Base-by-base conservation (phyloP, 139 green algal genomes). In the Haematococcus lacustris region DNA sequence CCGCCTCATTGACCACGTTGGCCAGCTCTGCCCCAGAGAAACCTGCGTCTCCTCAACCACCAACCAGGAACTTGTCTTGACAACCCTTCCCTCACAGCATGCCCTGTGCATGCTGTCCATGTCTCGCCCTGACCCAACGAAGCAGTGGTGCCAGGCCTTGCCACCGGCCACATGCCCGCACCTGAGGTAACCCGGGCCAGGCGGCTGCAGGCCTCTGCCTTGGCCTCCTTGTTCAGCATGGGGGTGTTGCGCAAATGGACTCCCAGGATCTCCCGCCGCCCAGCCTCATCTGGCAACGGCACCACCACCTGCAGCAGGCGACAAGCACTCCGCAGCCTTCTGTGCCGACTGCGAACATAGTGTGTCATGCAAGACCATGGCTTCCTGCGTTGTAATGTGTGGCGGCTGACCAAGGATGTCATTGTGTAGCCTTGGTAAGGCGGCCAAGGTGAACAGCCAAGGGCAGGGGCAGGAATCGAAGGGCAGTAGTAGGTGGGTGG, bases 1-100 rank as follows among this genome's bases (percentile, higher is more conserved):
- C 82, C 2, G 87, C 92, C 82, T 98, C 93, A 68, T 98, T 97
- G 43, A 96, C 88, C 74, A 97, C 85, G 73, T 98, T 98, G 25
- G 89, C 86, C 73, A 98, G 85, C 80, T 98, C 92, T n/a, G 94
- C 94, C 41, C 94, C 94, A 53, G 38, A 70, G 38, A 70, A 70
- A 35, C 64, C 37, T 70, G 38, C 38, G 53, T 32, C 23, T n/a
- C n/a, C n/a, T n/a, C n/a, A n/a, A n/a, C n/a, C n/a, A n/a, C n/a
- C n/a, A n/a, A n/a, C n/a, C n/a, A n/a, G n/a, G n/a, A n/a, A n/a
- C n/a, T n/a, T n/a, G n/a, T n/a, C n/a, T n/a, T n/a, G n/a, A n/a
- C n/a, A n/a, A n/a, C n/a, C n/a, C n/a, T n/a, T n/a, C n/a, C n/a
- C n/a, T n/a, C n/a, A n/a, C n/a, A n/a, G n/a, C n/a, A n/a, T n/a